phyloP scores from a whole-genome alignment of 805 yeast species.

The Candida ipomoeae region DNA sequence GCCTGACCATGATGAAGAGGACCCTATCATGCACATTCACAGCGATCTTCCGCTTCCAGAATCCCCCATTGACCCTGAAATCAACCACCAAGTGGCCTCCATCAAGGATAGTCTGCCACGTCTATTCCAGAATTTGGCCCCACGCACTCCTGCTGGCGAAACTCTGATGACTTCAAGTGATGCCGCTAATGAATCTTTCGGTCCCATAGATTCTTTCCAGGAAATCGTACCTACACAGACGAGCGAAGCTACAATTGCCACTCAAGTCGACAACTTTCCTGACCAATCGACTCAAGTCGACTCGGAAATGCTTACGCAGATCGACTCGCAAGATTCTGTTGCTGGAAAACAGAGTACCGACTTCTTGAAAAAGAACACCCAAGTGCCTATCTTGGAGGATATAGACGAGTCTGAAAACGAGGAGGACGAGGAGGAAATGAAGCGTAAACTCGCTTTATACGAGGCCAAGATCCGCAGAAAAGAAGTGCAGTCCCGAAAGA shows the following conservation, averaged over 20 bases:
- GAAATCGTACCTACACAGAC: slow-evolving; percentile 17
- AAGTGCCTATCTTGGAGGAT: neutral
- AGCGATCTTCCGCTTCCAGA: slow-evolving; percentile 12
- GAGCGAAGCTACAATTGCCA: slow-evolving; percentile 10
- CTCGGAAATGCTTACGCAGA: slow-evolving; percentile 5
- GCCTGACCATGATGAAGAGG: slow-evolving; percentile 9
- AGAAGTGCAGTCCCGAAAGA: slow-evolving; percentile 31
- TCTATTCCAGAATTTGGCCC: slow-evolving; percentile 29
- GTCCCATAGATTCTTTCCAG: slow-evolving; percentile 15
- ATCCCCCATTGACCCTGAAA: slow-evolving; percentile 6
- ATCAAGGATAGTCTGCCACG: slow-evolving; percentile 4
- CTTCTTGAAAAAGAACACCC: slow-evolving; percentile 1
- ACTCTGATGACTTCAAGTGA: slow-evolving; percentile 3
- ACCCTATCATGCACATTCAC: slow-evolving; percentile 15
- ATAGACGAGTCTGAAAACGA: slow-evolving; percentile 8
- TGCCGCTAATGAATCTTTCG: neutral
- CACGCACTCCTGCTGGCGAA: slow-evolving; percentile 13
- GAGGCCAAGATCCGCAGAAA: slow-evolving; percentile 35
- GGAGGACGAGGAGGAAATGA: slow-evolving; percentile 23
- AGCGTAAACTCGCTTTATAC: slow-evolving; percentile 30
- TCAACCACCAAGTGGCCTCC: slow-evolving; percentile 2
- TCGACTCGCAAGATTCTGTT: neutral
- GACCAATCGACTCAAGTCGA: slow-evolving; percentile 10
- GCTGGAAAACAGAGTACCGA: neutral
- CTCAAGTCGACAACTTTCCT: slow-evolving; percentile 16